Conservation (phyloP, 2,329 filamentous ascomycete species). For the Volutella citrinella region DNA sequence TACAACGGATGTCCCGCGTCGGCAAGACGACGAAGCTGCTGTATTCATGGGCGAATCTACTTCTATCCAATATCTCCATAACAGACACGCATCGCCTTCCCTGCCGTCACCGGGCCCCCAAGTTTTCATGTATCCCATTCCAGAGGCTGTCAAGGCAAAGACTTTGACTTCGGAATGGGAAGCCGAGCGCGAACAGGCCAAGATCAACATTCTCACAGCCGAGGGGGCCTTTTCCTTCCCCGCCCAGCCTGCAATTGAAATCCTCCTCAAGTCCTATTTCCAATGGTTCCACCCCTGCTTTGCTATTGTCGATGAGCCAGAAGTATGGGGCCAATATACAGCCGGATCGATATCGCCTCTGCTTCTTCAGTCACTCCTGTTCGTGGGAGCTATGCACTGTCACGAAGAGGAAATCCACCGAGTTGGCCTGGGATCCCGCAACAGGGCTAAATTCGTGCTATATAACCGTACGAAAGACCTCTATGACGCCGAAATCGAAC, state of each 20-base stretch:
- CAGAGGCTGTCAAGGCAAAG: slow-evolving; percentile 28
- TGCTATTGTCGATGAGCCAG: slow-evolving; percentile 44
- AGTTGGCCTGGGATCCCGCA: slow-evolving; percentile 39
- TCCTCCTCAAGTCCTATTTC: slow-evolving; percentile 45
- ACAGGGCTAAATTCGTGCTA: slow-evolving; percentile 42
- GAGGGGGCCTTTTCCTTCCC: slow-evolving; percentile 38
- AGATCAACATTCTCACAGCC: slow-evolving; percentile 5
- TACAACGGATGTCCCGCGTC: no score
- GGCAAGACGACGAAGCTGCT: no score
- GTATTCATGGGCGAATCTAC: slow-evolving; percentile 45
- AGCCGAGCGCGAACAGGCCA: slow-evolving; percentile 32
- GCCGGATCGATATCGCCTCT: slow-evolving; percentile 40
- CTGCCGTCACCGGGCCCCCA: slow-evolving; percentile 9
- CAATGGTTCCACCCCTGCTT: slow-evolving; percentile 52
- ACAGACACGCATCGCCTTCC: slow-evolving; percentile 28
- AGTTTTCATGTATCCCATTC: slow-evolving; percentile 29
- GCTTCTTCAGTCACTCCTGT: slow-evolving; percentile 46
- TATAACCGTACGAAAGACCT: slow-evolving; percentile 46
- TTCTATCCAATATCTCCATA: slow-evolving; percentile 41
- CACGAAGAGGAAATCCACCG: slow-evolving; percentile 36
- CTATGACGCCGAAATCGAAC: slow-evolving; percentile 46
- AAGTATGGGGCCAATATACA: slow-evolving; percentile 33
- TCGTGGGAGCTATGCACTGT: slow-evolving; percentile 47
- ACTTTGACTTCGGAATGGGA: slow-evolving; percentile 36
- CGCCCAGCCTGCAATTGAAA: slow-evolving; percentile 30